Evolutionary conservation across 768 basidiomycete species (phyloP), one percentile per base, ranked within the genome.

Genomic region (Pleurotus citrinopileatus): DNA sequence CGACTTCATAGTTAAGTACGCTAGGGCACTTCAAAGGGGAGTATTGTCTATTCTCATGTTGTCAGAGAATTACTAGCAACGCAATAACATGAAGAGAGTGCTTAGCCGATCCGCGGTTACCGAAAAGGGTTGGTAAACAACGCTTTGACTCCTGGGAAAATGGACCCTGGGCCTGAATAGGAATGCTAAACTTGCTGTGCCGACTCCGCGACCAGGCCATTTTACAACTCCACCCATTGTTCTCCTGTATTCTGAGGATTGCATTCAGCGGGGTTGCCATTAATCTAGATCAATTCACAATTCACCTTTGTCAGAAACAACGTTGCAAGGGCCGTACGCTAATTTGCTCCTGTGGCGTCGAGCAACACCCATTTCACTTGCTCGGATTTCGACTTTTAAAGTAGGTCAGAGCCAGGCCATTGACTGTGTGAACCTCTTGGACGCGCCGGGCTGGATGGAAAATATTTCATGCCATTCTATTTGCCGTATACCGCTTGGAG

Each of bases 141-240:
- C 48, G 48, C 48, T 51, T 51, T 51, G 48, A 51, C 48, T 17
- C 25, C 17, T 51, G 48, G 34, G 48, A 51, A 51, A 51, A 9
- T 15, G 32, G 48, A 51, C 48, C 34, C 48, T 36, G 19, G 27
- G 17, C 46, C 27, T 22, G 29, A 48, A 13, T 2, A 13, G 17
- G n/a, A 22, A n/a, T 29, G 27, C 26, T 29, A 27, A 7, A 27
- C 17, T 10, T 29, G 19, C 17, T n/a, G n/a, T n/a, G n/a, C n/a
- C n/a, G n/a, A 51, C 48, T 51, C 48, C 48, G 48, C 48, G 48
- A 51, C 22, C 9, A 19, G 29, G 10, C 13, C 17, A 37, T 20
- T 51, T 51, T 17, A 15, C 20, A 47, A 15, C 25, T 26, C 42
- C 20, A 4, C 45, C 25, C 34, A 37, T 51, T 51, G 48, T 51